These are phyloP conservation scores for Penicillium salamii DNA, from an alignment of 495 filamentous ascomycete species.

Conservation along the genomic window DNA sequence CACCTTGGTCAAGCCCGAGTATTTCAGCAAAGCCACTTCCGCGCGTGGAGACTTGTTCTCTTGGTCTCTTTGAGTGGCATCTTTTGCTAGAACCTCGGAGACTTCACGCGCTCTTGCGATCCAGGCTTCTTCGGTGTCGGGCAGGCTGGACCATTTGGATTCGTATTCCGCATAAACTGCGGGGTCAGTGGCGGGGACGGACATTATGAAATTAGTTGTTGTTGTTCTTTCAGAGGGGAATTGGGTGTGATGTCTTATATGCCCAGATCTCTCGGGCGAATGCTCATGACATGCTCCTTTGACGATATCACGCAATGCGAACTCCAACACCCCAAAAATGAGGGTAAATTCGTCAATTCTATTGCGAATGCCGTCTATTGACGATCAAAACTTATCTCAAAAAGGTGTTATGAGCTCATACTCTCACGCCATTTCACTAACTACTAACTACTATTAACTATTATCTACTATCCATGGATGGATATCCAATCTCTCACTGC, in stretches of 20 bases:
- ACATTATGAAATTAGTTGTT: slow-evolving; percentile 15
- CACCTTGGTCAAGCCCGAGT: slow-evolving; percentile 53
- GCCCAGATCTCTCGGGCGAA: background rate
- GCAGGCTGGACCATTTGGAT: slow-evolving; percentile 44
- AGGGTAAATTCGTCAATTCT: background rate
- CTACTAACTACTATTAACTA: background rate
- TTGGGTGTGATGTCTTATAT: background rate
- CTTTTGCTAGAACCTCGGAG: slow-evolving; percentile 47
- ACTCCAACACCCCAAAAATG: background rate
- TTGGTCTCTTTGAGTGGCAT: slow-evolving; percentile 51
- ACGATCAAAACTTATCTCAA: background rate
- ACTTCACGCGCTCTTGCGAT: slow-evolving; percentile 51
- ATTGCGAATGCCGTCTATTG: background rate
- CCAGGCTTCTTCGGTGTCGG: slow-evolving; percentile 46
- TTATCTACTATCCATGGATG: no score
- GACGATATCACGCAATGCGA: slow-evolving; percentile 2
- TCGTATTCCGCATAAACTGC: slow-evolving; percentile 48
- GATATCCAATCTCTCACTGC: background rate
- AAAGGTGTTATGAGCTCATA: no score
- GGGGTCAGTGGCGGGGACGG: slow-evolving; percentile 44
- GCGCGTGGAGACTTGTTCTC: slow-evolving; percentile 56
- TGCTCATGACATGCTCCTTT: background rate
- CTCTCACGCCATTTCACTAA: no score
- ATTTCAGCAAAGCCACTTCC: slow-evolving; percentile 55
- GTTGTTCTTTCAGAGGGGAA: no score